These are phyloP conservation scores for Avena eriantha DNA, from an alignment of 176 grass and related monocot genomes.

Conservation along the genomic window DNA sequence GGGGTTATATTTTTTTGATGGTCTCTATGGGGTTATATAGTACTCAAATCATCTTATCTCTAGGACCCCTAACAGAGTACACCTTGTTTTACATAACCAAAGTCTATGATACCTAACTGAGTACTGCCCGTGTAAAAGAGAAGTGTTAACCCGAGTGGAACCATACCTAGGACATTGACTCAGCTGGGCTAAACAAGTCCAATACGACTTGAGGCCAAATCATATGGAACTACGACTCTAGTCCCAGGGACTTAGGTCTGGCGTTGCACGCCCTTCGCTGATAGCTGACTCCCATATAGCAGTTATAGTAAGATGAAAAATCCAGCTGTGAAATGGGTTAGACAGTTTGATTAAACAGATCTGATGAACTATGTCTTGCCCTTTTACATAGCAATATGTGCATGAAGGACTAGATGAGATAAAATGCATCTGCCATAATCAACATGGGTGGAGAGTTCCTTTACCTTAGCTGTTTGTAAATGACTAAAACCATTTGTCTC, in stretches of 20 bases:
- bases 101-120: background rate
- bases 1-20: background rate
- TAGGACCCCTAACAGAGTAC: background rate
- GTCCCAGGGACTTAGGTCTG: background rate
- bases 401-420: constrained; percentile 27
- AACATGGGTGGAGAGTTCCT: background rate
- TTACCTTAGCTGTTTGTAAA: constrained; percentile 27
- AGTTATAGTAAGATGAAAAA: background rate
- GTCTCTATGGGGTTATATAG: background rate
- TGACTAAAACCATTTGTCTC: background rate
- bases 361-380: background rate
- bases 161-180: background rate
- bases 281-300: background rate
- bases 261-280: background rate
- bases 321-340: background rate
- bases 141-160: constrained; percentile 5
- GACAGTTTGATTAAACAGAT: background rate
- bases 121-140: background rate
- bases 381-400: background rate
- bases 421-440: constrained; percentile 19
- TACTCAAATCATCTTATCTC: background rate
- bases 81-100: background rate
- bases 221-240: background rate
- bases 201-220: background rate
- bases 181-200: background rate